Evolutionary conservation across 345 rosid genomes (phyloP), one percentile per base, ranked within the genome.

Genomic region (Lepidium didymum): DNA sequence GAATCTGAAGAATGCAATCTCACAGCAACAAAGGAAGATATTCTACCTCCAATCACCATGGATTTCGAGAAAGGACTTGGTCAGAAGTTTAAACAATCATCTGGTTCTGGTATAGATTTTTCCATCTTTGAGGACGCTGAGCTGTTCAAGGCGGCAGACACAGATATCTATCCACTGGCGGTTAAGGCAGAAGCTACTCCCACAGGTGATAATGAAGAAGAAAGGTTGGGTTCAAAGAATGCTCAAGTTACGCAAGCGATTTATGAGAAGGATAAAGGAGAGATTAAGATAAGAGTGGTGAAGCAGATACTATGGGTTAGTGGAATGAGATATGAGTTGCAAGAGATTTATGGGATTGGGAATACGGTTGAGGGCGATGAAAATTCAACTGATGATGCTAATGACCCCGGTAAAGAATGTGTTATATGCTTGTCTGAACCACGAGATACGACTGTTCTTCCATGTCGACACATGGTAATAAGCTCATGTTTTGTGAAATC

Each of bases 401-500:
- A 82, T 73, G 97, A 94, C 49, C 76, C 83, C 0, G 97, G 95
- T 38, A 93, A 91, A 77, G 99, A 94, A 77, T 94, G 99, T 3
- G 97, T 94, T 16, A 90, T 91, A 47, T 94, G 99, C 83, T 75
- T 94, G 64, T 87, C 97, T 10, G 99, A 94, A 69, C 92, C 90
- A 50, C 83, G 95, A 36, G 95, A 91, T 62, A 94, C 95, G 2
- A 88, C 99, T 10, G 88, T 91, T 61, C 96, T 94, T 75, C 99
- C 97, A 8, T 94, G 99, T 80, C 81, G 99, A 42, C 99, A 94
- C 79, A 90, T 94, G 99, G 97, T 93, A 77, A 80, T 93, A 77
- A 80, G 46, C 45, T 61, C 47, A 33, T 34, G 6, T 58, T 51
- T 25, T 57, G n/a, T 9, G 21, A 57, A 19, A n/a, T 59, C 33